A percentile compares a stretch with the other conserved stretches of the same genome.
Evolutionary conservation across 1,284 basidiomycete species (phyloP).

Genomic region (Leccinum holopus): DNA sequence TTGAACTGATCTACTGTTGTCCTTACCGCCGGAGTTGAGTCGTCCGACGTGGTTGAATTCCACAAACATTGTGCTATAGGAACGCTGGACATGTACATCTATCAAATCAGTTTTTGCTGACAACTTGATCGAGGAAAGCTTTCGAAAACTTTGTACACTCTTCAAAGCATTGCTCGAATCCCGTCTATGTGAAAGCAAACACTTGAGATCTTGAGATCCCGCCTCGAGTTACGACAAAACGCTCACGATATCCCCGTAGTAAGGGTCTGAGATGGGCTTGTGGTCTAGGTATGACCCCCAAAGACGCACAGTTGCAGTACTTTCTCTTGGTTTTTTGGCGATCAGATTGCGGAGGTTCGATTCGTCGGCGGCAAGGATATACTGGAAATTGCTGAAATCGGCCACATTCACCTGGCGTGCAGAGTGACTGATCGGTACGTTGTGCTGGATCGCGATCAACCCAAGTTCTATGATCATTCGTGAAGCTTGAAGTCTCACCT

Average conservation of each 20-base stretch:
- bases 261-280: slow-evolving; percentile 68
- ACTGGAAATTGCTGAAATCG: slow-evolving; percentile 65
- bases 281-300: slow-evolving; percentile 76
- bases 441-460: slow-evolving; percentile 41
- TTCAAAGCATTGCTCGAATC: slow-evolving; percentile 59
- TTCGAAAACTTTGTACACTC: slow-evolving; percentile 67
- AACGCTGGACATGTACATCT: slow-evolving; percentile 1
- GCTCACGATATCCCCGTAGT: slow-evolving; percentile 66
- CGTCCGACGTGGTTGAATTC: slow-evolving; percentile 8
- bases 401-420: slow-evolving; percentile 56
- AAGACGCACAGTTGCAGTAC: slow-evolving; percentile 59
- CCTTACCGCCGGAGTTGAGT: not conserved
- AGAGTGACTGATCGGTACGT: slow-evolving; percentile 57
- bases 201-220: not conserved
- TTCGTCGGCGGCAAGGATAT: slow-evolving; percentile 71
- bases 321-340: slow-evolving; percentile 49
- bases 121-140: slow-evolving; percentile 68
- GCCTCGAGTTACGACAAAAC: not conserved
- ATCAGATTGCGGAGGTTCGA: slow-evolving; percentile 61
- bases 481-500: slow-evolving; percentile 39
- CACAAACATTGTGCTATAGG: slow-evolving; percentile 5
- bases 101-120: slow-evolving; percentile 34
- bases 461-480: not conserved
- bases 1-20: slow-evolving; percentile 21
- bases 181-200: slow-evolving; percentile 30